Evolutionary conservation across 2,329 filamentous ascomycete species (phyloP), one percentile per base, ranked within the genome.

Genomic region (Juglanconis juglandina): DNA sequence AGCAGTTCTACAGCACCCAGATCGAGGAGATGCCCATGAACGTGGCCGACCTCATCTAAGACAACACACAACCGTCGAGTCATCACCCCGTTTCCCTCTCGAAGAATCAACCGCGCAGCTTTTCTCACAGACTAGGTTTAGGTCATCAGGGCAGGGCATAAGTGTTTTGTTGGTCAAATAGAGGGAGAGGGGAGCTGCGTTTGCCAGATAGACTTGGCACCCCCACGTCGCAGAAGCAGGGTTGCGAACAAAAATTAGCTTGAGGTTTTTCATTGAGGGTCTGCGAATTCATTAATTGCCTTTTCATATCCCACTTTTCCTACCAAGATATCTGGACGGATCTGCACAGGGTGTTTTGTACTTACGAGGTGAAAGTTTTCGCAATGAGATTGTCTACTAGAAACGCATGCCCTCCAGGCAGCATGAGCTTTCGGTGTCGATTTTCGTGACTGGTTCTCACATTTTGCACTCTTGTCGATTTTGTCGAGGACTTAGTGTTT

Each of bases 1-100:
- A 99, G 80, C 68, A 24, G 56, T 44, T 57, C 48, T 52, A 54
- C 65, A 92, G 88, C 96, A 96, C 93, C 51, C 93, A 97, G 79
- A 96, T 97, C 68, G 93, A 97, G 69, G 93, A 97, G 81, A 97
- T 97, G 93, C 93, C 93, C 17, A 97, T 97, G 93, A 97, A 97
- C 72, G 91, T 91, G 72, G 85, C 83, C 69, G 83, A 84, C 67
- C 79, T 87, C 34, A 82, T 82, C 52, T 59, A 61, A 24, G 34
- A 55, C 33, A 35, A 33, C 49, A 39, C 13, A 30, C 34, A 52
- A 30, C 50, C 65, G 47, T 61, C 60, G 60, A 49, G 42, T 60
- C 44, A 41, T 55, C 47, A 55, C 53, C 60, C 53, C 53, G 57
- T 60, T 64, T 53, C 53, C 53, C 56, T 58, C 56, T 56, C 59